These are phyloP conservation scores for Coemansia sp. DNA, from an alignment of 192 early-diverging fungal genomes.

Conservation along the genomic window DNA sequence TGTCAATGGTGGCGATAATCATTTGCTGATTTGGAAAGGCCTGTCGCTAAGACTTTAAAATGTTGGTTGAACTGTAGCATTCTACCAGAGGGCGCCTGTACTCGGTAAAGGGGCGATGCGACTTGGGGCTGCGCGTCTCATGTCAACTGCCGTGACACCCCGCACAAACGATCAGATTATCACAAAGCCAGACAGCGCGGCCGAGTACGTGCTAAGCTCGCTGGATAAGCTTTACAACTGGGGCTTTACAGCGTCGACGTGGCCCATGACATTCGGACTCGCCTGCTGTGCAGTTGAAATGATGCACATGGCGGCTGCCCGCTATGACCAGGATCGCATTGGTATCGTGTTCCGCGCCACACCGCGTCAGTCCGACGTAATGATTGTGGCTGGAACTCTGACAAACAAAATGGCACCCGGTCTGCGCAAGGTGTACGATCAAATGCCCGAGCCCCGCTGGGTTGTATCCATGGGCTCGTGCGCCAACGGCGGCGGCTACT, in stretches of 20 bases:
- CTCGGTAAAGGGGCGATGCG: neutral
- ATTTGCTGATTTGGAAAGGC: neutral
- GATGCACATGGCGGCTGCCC: slow-evolving; percentile 96
- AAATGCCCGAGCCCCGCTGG: slow-evolving; percentile 98
- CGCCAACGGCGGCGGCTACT: slow-evolving; percentile 97
- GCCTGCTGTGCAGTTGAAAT: slow-evolving; percentile 98
- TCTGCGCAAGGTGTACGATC: slow-evolving; percentile 68
- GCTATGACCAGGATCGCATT: slow-evolving; percentile 97
- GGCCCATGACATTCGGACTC: slow-evolving; percentile 88
- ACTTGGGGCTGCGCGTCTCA: slow-evolving; percentile 14
- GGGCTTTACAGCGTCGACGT: slow-evolving; percentile 88
- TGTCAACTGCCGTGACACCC: slow-evolving; percentile 45
- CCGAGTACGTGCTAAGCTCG: slow-evolving; percentile 82
- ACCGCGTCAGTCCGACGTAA: slow-evolving; percentile 96
- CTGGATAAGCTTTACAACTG: slow-evolving; percentile 93
- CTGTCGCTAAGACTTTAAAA: neutral
- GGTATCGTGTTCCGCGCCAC: slow-evolving; percentile 97
- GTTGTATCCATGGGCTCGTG: slow-evolving; percentile 99
- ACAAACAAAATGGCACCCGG: slow-evolving; percentile 99
- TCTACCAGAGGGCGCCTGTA: slow-evolving; percentile 1
- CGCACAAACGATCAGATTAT: slow-evolving; percentile 54
- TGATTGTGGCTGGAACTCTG: slow-evolving; percentile 98
- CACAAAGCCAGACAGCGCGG: slow-evolving; percentile 49
- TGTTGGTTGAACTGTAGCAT: neutral
- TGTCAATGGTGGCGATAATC: neutral